Base-by-base conservation (phyloP, 2,329 filamentous ascomycete species). In the Atkinsonella hypoxylon region DNA sequence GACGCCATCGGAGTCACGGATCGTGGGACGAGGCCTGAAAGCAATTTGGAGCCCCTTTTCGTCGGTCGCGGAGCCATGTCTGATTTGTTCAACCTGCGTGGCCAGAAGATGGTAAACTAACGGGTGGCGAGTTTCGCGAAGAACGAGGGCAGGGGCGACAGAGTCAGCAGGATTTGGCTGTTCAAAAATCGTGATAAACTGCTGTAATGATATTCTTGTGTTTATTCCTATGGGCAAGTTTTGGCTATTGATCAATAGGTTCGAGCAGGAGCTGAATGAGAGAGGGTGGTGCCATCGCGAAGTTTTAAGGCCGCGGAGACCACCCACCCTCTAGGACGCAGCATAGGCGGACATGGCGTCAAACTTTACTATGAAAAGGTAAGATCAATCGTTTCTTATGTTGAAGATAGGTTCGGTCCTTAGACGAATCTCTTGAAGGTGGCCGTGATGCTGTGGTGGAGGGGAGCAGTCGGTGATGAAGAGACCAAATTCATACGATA, bases 281-380 rank as follows among this genome's bases (percentile, higher is more conserved):
- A 63, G 73, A 77, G 72, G 73, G 73, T 75, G 74, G 73, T 74
- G 70, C 76, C 77, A 79, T 79, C 64, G 70, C 68, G 68, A 71
- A 67, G 60, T 62, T 63, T 65, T 66, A 51, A 47, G 51, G 48
- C 63, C 67, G 49, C 57, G 56, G 55, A 36, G 31, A 63, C 69
- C 62, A 63, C 66, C 75, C 73, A 77, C 74, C 74, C 73, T 76
- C 72, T 76, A 79, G 57, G 72, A 72, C 54, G 69, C 69, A 74
- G 69, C 69, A 67, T 62, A 64, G 65, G 66, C 64, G 55, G 67
- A 52, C 58, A 64, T 59, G 30, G 26, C 20, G 15, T 17, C 32
- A 55, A 5, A 8, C 1, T 15, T 22, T 44, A 17, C 12, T 22
- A 55, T 63, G 56, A 43, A 20, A 18, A 12, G 2, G 34, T 12